Evolutionary conservation across 768 basidiomycete genomes (phyloP), one percentile per base, ranked within the genome.

Genomic region (Cyclocybe aegerita): DNA sequence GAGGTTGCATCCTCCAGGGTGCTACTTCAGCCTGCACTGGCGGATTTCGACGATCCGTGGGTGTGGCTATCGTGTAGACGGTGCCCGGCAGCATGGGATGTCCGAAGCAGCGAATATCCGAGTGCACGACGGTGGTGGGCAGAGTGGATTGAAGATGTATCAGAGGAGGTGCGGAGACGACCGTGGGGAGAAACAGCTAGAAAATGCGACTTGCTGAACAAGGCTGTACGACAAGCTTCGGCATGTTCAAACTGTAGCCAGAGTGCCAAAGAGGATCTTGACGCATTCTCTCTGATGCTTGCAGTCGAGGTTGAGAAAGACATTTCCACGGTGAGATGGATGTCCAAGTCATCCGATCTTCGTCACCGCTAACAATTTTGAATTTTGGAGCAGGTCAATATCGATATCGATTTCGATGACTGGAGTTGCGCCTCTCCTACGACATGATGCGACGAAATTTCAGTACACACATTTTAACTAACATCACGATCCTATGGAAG

Each of bases 121-220:
- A 65, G 60, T 6, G 46, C 63, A 7, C 60, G 67, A 16, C 60
- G 61, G 41, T 71, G 71, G 69, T 71, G 69, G 64, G 49, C 59
- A 7, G 52, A 63, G 2, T 73, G 69, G 69, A 59, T 70, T 45
- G 49, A 64, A 11, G 60, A 60, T 4, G 57, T 67, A n/a, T 63
- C 61, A 9, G 51, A 60, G 32, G 67, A 65, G 33, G 48, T 71
- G n/a, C 55, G 55, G 34, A 43, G 56, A n/a, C 58, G 55, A 32
- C 71, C 71, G n/a, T 68, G 68, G 59, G 68, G 67, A 7, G 68
- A 65, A 38, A 62, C 65, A 1, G 65, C 61, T 8, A 65, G 60
- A 48, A 70, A 70, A 35, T 67, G 59, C 55, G 68, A 68, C 47
- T 35, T 67, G 9, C 60, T 62, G 43, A 57, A 61, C 30, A 59